Percentiles rank a stretch among this genome's conserved stretches.
These are phyloP conservation scores for Colletotrichum sp. DNA, from an alignment of 2,329 filamentous ascomycete species.

Conservation along the genomic window DNA sequence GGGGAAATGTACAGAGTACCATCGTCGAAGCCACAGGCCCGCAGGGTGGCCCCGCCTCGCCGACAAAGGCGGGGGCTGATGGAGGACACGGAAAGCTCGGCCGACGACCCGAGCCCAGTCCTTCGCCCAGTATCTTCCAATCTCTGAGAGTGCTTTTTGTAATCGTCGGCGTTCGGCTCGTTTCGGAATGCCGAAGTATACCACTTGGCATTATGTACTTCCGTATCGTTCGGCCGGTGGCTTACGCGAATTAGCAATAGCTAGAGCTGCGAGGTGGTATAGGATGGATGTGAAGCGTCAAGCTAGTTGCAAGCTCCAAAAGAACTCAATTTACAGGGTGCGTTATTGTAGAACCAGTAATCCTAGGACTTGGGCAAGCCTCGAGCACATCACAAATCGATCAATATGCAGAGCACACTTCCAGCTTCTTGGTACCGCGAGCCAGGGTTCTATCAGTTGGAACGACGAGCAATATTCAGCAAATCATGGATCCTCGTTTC, in stretches of 20 bases:
- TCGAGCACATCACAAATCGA: background rate
- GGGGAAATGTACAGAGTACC: background rate
- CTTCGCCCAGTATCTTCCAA: background rate
- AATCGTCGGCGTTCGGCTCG: background rate
- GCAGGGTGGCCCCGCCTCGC: background rate
- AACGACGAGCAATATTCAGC: conserved; percentile 42
- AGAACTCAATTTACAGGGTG: background rate
- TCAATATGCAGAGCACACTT: conserved; percentile 16
- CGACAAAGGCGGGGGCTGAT: background rate
- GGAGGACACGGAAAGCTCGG: background rate
- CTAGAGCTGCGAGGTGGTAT: background rate
- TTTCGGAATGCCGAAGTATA: background rate
- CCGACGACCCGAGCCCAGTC: background rate
- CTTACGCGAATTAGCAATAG: background rate
- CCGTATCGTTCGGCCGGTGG: background rate
- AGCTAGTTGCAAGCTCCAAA: background rate
- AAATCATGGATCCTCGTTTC: conserved; percentile 34
- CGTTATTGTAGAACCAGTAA: background rate
- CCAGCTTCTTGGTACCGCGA: conserved; percentile 25
- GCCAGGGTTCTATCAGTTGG: conserved; percentile 41
- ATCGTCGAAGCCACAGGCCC: background rate
- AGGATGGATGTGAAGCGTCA: background rate
- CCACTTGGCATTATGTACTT: background rate
- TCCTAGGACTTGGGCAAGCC: background rate
- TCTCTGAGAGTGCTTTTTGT: background rate